Base-by-base conservation (phyloP, 805 yeast species). In the Maudiozyma serrabonitensis region DNA sequence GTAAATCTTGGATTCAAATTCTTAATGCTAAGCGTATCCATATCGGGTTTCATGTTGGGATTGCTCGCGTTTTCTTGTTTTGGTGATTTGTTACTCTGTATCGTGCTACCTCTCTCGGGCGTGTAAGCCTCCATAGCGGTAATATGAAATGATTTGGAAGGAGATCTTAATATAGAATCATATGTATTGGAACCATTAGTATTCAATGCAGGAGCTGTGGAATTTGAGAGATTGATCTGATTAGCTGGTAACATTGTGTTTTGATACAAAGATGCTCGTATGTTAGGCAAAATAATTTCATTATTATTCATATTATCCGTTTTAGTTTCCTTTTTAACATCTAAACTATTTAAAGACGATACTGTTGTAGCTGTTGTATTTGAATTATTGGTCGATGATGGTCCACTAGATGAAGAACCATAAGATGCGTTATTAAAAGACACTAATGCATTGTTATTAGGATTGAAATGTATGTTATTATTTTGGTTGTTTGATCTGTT, bases 101-200 rank as follows among this genome's bases (percentile, higher is more conserved):
- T 41, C 1, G 60, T 54, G 21, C 67, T 60, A 13, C 82, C 82
- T 38, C 85, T 62, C 53, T 79, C 85, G 2, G 85, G 85, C 0
- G 87, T 80, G 55, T 77, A 78, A 4, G 84, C 82, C 56, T 80
- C 85, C 54, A 78, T 62, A n/a, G 81, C 76, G 31, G 74, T 71
- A 1, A 73, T 69, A 45, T 73, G 71, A 53, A 69, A 73, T 6
- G 75, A 69, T 51, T 75, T 75, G 1, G 69, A 62, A 13, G 76
- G 76, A 4, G 69, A 65, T 41, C 62, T 53, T 44, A 63, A 47
- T 28, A 63, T 45, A 1, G 64, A 47, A 25, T 58, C 66, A 45
- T 57, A 59, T 2, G 55, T 43, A 13, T 62, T 60, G 7, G 65
- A 54, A 8, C 46, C 60, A 53, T 49, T 66, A 15, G 47, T 16